Base-by-base conservation (phyloP, 179 eudicot genomes). In the Beta corolliflora region DNA sequence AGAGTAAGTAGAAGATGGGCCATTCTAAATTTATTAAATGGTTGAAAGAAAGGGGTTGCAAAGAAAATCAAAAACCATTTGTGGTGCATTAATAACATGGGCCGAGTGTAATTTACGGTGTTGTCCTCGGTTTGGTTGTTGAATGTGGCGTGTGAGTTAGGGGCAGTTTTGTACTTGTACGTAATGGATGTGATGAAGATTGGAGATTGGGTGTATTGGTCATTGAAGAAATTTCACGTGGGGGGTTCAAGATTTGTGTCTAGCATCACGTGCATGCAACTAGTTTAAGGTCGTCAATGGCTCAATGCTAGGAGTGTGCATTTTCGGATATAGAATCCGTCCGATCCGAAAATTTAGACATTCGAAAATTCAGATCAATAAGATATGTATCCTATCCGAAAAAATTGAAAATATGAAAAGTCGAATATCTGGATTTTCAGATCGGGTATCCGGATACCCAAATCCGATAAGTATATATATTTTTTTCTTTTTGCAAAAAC, bases 261-360 rank as follows among this genome's bases (percentile, higher is more conserved):
- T 72, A 52, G 29, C 64, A 73, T 77, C 84, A 82, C 81, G 78
- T 61, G 84, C 72, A 18, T 11, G 68, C 5, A 64, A 64, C 68
- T 9, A 4, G 50, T 5, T 46, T 46, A 4, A 46, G 50, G 7
- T 1, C 50, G 50, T 46, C 50, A 46, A 46, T 46, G 50, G 7
- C 8, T 7, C 50, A 46, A 46, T 25, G 29, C 29, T 25, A 25
- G 29, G 29, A 25, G 29, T 25, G 29, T 25, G 29, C 29, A 25
- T 25, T 25, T 25, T 25, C 29, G 29, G 29, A 25, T 25, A 25
- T 25, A 0, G 29, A 25, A 25, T 25, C 29, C 29, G 29, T 25
- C 29, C 29, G 29, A 25, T 25, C 29, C 29, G 29, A 25, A 25
- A 25, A 25, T 25, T 1, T 25, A 25, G 29, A 25, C 29, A 25